A percentile compares a stretch with the other conserved stretches of the same genome.
phyloP scores from a whole-genome alignment of 164 flowering plant species.

The Nelumbo lutea region DNA sequence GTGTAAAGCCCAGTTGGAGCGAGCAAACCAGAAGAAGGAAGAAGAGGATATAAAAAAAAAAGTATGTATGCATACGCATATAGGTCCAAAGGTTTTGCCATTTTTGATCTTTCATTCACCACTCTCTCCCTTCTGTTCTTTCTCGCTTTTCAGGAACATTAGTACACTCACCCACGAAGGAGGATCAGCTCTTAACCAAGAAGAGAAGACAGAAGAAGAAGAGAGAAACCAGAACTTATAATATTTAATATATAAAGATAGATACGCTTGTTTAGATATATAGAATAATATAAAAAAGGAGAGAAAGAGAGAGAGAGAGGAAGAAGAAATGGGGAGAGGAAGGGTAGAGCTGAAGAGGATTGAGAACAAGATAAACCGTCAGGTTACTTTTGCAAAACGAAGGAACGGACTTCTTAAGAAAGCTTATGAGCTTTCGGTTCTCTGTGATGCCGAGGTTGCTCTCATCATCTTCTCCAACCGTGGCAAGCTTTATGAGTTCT shows the following conservation, averaged over 20 bases:
- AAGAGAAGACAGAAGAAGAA: background rate
- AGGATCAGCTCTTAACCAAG: no score
- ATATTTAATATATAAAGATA: background rate
- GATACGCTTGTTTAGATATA: no score
- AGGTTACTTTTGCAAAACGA: slow-evolving; percentile 20
- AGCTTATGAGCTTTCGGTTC: slow-evolving; percentile 22
- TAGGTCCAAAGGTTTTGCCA: no score
- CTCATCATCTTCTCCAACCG: slow-evolving; percentile 22
- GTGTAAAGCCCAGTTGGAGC: background rate
- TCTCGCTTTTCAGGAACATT: no score
- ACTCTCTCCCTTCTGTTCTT: no score
- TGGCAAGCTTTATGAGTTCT: slow-evolving; percentile 24
- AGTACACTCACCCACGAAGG: no score
- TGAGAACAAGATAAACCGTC: slow-evolving; percentile 26
- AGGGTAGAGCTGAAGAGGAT: slow-evolving; percentile 27
- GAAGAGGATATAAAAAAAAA: background rate
- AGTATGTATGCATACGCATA: no score
- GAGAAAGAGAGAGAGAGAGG: background rate
- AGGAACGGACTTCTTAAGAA: slow-evolving; percentile 20
- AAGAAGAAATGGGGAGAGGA: slow-evolving; percentile 18
- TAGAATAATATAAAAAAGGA: background rate
- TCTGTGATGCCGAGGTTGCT: slow-evolving; percentile 25
- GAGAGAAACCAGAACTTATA: background rate
- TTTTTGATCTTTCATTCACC: no score
- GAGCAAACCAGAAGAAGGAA: background rate